These are phyloP conservation scores for Phytophthora hybrid DNA, from an alignment of 352 stramenopile species.

Conservation along the genomic window DNA sequence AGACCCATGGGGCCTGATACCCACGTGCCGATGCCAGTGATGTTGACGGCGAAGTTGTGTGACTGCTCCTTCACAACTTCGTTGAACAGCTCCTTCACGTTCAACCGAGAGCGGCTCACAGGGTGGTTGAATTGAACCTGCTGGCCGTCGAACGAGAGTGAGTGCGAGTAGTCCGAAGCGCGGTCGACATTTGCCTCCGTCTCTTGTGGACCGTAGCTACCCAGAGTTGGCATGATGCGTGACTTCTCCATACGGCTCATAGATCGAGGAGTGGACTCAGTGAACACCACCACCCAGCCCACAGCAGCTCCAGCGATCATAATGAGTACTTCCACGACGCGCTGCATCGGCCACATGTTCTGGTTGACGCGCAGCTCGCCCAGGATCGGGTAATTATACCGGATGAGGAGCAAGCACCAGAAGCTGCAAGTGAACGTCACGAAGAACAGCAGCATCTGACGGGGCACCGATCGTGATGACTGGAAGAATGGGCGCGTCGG, in stretches of 20 bases:
- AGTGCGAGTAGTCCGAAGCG: slow-evolving; percentile 74
- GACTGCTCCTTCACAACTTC: slow-evolving; percentile 88
- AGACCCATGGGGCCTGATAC: slow-evolving; percentile 85
- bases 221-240: slow-evolving; percentile 59
- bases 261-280: slow-evolving; percentile 70
- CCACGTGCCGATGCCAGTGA: slow-evolving; percentile 84
- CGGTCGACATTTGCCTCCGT: slow-evolving; percentile 52
- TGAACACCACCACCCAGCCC: slow-evolving; percentile 72
- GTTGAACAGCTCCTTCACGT: slow-evolving; percentile 80
- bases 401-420: slow-evolving; percentile 74
- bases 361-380: slow-evolving; percentile 66
- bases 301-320: slow-evolving; percentile 68
- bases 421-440: slow-evolving; percentile 83
- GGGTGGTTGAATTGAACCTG: slow-evolving; percentile 83
- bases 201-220: slow-evolving; percentile 33
- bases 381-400: slow-evolving; percentile 77
- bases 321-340: slow-evolving; percentile 77
- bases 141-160: slow-evolving; percentile 80
- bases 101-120: slow-evolving; percentile 71
- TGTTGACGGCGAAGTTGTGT: slow-evolving; percentile 84
- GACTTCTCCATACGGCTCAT: slow-evolving; percentile 86
- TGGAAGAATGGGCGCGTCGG: slow-evolving; percentile 84
- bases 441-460: slow-evolving; percentile 85
- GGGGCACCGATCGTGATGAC: slow-evolving; percentile 64
- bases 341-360: slow-evolving; percentile 86